Evolutionary conservation across 805 yeast genomes (phyloP).

Genomic region (Pichia eremophila): DNA sequence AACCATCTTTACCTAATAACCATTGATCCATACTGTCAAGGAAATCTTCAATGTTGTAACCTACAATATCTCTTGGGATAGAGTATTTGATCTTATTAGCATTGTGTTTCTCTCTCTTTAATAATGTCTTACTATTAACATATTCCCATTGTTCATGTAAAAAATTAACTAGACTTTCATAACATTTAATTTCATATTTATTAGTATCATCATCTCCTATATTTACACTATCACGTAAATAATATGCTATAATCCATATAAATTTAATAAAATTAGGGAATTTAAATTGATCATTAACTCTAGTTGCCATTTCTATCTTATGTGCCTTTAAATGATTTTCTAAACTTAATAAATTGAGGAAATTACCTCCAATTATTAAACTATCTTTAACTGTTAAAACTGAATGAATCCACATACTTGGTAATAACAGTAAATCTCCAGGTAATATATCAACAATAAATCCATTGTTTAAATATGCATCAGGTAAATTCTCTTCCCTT

Average conservation of each 20-base stretch:
- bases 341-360: conserved; percentile 56
- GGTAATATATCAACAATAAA: conserved; percentile 27
- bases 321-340: conserved; percentile 53
- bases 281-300: conserved; percentile 66
- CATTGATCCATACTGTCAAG: not conserved
- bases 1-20: no score
- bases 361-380: conserved; percentile 82
- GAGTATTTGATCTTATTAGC: conserved; percentile 36
- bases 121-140: not conserved
- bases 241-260: conserved; percentile 57
- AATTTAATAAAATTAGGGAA: conserved; percentile 70
- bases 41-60: conserved; percentile 1
- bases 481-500: conserved; percentile 9
- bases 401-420: conserved; percentile 91
- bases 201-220: not conserved
- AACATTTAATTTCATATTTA: conserved; percentile 14
- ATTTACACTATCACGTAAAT: conserved; percentile 15
- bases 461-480: conserved; percentile 28
- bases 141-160: conserved; percentile 6
- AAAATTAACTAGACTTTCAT: conserved; percentile 16
- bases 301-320: conserved; percentile 54
- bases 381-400: conserved; percentile 79
- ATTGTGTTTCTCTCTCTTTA: not conserved
- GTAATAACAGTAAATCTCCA: conserved; percentile 75
- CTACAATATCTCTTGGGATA: conserved; percentile 7